phyloP scores from a whole-genome alignment of 78 protist genomes.

The Diacronema lutheri region DNA sequence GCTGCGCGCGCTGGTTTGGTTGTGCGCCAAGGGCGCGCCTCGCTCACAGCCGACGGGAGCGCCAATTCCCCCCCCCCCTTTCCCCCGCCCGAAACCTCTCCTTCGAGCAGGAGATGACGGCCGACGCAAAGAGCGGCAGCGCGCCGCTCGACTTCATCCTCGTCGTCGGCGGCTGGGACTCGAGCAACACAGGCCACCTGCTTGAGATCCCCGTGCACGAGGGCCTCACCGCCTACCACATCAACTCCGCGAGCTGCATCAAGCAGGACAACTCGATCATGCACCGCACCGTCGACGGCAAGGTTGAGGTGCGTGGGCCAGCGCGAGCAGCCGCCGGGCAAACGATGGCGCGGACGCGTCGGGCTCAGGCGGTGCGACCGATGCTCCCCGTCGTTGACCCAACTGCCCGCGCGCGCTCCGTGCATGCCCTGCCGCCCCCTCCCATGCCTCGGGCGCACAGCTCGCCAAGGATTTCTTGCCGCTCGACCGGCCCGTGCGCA shows the following conservation, averaged over 20 bases:
- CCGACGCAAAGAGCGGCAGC: background rate
- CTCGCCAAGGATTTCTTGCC: background rate
- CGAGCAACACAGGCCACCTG: slow-evolving; percentile 48
- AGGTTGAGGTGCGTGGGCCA: background rate
- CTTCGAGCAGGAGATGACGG: slow-evolving; percentile 8
- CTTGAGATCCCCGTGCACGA: slow-evolving; percentile 26
- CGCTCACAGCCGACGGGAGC: too few species aligned
- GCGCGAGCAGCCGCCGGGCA: too few species aligned
- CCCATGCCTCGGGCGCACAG: too few species aligned
- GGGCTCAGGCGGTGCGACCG: too few species aligned
- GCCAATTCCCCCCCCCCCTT: background rate
- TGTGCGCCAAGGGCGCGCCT: background rate
- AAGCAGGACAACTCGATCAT: background rate
- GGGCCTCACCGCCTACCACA: slow-evolving; percentile 27
- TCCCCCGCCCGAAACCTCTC: background rate
- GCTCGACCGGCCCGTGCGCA: background rate
- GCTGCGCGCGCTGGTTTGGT: background rate
- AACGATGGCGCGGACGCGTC: too few species aligned
- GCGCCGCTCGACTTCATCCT: slow-evolving; percentile 22
- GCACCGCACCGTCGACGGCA: slow-evolving; percentile 17
- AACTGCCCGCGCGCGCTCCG: too few species aligned
- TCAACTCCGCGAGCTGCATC: slow-evolving; percentile 15
- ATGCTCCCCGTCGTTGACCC: too few species aligned
- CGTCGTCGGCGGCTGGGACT: slow-evolving; percentile 52
- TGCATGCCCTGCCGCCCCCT: too few species aligned